phyloP scores from a whole-genome alignment of 108 stramenopile genomes.

The Nitzschia palea region DNA sequence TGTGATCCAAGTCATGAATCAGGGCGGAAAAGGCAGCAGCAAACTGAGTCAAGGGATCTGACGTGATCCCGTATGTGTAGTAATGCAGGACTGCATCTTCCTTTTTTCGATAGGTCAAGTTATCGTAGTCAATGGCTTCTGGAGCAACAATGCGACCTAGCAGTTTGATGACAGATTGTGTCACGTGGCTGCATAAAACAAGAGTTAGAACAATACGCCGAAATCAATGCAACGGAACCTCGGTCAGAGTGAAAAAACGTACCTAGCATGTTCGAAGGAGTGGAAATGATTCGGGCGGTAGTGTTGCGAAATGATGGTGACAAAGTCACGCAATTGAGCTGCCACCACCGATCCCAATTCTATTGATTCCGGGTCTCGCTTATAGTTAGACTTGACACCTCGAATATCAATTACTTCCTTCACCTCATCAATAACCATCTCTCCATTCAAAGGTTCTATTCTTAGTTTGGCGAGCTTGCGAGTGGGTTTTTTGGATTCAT shows the following conservation, averaged over 20 bases:
- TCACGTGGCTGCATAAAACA: conserved; percentile 4
- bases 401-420: conserved; percentile 18
- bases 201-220: conserved; percentile 20
- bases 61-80: conserved; percentile 20
- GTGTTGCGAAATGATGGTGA: neutral
- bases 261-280: conserved; percentile 11
- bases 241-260: neutral
- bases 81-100: conserved; percentile 1
- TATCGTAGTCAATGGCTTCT: conserved; percentile 8
- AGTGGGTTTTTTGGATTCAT: neutral
- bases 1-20: conserved; percentile 43
- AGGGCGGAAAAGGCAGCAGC: conserved; percentile 16
- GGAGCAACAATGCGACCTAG: conserved; percentile 10
- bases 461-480: neutral
- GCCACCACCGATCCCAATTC: neutral
- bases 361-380: conserved; percentile 10
- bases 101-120: neutral
- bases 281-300: conserved; percentile 20
- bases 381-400: neutral
- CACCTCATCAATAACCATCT: conserved; percentile 14
- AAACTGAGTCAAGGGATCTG: conserved; percentile 17
- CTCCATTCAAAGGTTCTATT: neutral
- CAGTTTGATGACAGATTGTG: conserved; percentile 6
- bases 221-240: neutral
- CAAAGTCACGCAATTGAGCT: conserved; percentile 5